Evolutionary conservation across 2,329 filamentous ascomycete genomes (phyloP), one percentile per base, ranked within the genome.

Genomic region (Botryotinia calthae): DNA sequence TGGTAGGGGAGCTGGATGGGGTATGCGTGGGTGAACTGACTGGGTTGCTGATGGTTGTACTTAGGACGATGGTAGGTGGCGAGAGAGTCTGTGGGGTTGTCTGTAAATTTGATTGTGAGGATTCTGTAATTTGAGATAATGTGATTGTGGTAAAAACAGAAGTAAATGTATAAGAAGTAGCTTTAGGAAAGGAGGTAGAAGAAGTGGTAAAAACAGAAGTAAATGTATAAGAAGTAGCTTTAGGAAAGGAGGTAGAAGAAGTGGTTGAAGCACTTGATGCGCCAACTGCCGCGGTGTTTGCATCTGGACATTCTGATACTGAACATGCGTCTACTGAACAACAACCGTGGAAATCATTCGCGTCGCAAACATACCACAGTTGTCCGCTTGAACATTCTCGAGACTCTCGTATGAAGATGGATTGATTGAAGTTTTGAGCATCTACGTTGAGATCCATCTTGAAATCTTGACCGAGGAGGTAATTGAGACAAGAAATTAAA

Each of bases 321-420:
- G 51, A n/a, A 61, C 70, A 72, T 51, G 70, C 70, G 31, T 72
- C 31, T 67, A 72, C 70, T 12, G 70, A 72, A 72, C 70, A 72
- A 51, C 70, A 72, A 20, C 70, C 70, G 12, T 22, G 14, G 40
- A 72, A 72, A 56, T 34, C 2, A 25, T 59, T 72, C 7, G 42
- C 63, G 14, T 2, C 37, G 63, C 70, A 72, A 7, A 68, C 63
- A 68, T 68, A 72, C 70, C 70, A 72, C 20, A 12, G 31, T 37
- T 72, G 63, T 28, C 70, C 70, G 7, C 22, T 14, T 4, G 54
- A 37, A 48, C 70, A 72, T 31, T 67, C 63, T 3, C 20, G 48
- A 22, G 70, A 61, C 25, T 72, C 70, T 72, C 70, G 28, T 68
- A 68, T 66, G 28, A 59, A 12, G 14, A 72, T 54, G 7, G 46